Evolutionary conservation across 1,284 basidiomycete genomes (phyloP).

Genomic region (Marasmius sp.): DNA sequence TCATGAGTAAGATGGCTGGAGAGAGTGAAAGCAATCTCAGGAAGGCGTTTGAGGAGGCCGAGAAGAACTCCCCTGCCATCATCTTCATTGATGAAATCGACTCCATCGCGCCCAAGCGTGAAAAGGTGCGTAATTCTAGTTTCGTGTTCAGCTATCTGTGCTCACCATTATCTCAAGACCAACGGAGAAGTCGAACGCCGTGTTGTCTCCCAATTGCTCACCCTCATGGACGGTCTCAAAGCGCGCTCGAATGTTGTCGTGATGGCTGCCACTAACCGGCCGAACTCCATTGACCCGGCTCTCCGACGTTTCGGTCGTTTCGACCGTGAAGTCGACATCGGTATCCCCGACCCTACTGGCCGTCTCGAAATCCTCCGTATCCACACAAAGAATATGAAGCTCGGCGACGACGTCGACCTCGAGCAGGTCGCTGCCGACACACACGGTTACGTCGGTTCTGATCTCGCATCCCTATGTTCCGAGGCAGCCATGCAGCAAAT

Average conservation of each 20-base stretch:
- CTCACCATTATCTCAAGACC: constrained; percentile 54
- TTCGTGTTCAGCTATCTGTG: neutral
- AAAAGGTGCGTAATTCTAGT: constrained; percentile 64
- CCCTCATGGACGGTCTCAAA: constrained; percentile 98
- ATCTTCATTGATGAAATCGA: constrained; percentile 99
- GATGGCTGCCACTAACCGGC: constrained; percentile 98
- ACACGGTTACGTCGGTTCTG: constrained; percentile 98
- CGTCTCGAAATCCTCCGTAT: constrained; percentile 98
- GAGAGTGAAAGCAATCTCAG: constrained; percentile 96
- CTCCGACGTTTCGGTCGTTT: constrained; percentile 98
- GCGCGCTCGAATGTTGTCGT: constrained; percentile 98
- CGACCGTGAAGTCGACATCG: constrained; percentile 98
- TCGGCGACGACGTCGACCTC: constrained; percentile 96
- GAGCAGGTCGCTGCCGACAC: constrained; percentile 99
- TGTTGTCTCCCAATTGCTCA: constrained; percentile 96
- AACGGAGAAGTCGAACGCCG: constrained; percentile 99
- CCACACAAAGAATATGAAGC: constrained; percentile 99
- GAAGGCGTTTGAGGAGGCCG: constrained; percentile 98
- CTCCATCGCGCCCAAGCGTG: constrained; percentile 98
- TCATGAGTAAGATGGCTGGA: constrained; percentile 99
- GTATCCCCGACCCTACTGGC: constrained; percentile 97
- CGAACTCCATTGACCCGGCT: constrained; percentile 98
- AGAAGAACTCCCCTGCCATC: constrained; percentile 99
- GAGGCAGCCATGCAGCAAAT: constrained; percentile 99
- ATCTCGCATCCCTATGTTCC: constrained; percentile 94